phyloP scores from a whole-genome alignment of 2,329 filamentous ascomycete species.

The Teratosphaeria zuluensis region DNA sequence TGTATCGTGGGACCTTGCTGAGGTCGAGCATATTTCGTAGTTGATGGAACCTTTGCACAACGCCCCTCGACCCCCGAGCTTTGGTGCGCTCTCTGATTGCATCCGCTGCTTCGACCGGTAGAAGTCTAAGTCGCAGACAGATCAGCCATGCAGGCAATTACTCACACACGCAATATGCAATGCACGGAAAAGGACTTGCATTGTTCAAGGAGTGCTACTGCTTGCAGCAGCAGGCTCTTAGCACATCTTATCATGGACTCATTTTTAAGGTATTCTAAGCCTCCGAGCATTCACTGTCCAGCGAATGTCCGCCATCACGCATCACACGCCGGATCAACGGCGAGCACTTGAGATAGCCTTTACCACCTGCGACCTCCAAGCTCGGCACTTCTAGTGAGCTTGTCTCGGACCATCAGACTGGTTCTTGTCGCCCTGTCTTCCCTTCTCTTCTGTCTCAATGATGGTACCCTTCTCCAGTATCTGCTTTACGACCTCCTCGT shows the following conservation, averaged over 20 bases:
- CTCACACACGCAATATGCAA: background rate
- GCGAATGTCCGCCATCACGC: background rate
- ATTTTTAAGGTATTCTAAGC: background rate
- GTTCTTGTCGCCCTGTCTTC: slow-evolving; percentile 4
- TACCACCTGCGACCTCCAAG: background rate
- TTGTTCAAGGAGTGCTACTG: background rate
- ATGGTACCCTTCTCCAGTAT: slow-evolving; percentile 69
- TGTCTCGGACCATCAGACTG: background rate
- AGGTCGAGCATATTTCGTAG: too few species aligned
- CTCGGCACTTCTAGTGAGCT: background rate
- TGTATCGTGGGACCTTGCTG: too few species aligned
- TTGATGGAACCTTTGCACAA: too few species aligned
- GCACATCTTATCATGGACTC: background rate
- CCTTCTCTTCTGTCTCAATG: slow-evolving; percentile 43
- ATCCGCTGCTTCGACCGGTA: too few species aligned
- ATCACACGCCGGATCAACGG: background rate
- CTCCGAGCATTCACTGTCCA: background rate
- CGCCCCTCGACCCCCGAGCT: too few species aligned
- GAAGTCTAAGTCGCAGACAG: background rate
- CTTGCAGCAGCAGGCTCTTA: background rate
- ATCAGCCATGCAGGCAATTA: background rate
- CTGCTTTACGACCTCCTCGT: slow-evolving; percentile 70
- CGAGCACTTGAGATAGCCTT: background rate
- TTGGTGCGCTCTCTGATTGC: too few species aligned
- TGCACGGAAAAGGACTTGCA: background rate